Base-by-base conservation (phyloP, 2,329 filamentous ascomycete genomes). In the Parasarocladium wereldwijsianum region DNA sequence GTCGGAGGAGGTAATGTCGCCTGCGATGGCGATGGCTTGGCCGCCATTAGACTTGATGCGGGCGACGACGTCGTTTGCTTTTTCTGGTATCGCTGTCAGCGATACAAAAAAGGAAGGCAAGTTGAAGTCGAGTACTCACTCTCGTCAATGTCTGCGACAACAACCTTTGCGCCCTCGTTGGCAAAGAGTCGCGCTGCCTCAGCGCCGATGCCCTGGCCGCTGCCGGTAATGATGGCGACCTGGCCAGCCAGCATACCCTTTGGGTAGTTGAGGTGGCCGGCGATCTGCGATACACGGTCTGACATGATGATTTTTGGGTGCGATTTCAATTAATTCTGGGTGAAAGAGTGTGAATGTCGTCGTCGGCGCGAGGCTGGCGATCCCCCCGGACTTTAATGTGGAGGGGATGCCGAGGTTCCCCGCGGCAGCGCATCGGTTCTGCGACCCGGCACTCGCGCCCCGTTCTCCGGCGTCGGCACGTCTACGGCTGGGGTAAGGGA, bases 161-260 rank as follows among this genome's bases (percentile, higher is more conserved):
- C 62, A 1, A 93, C 83, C 49, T 77, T 84, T 11, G 84, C 83
- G 15, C 85, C 85, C 54, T 93, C 83, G 36, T 85, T 87, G 9
- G 82, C 83, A 45, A 93, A 92, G 3, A 92, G 57, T 8, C 75
- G 66, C 6, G 84, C 84, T 18, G 77, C 66, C 56, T 93, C 85
- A 17, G 83, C 85, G 15, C 84, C 85, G 49, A 93, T 93, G 35
- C 85, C 85, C 51, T 92, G 83, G 7, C 81, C 83, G 12, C 76
- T 74, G 25, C 84, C 83, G 3, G 85, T 93, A 50, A 93, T 78
- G 51, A 93, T 92, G 45, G 84, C 84, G 11, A 79, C 72, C 50
- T 93, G 83, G 31, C 78, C 79, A 17, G 68, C 68, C 32, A 93
- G 70, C 51, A 93, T 62, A 34, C 84, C 84, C 46, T 70, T 67